A percentile compares a stretch with the other conserved stretches of the same genome.
Evolutionary conservation across 2,329 filamentous ascomycete genomes (phyloP).

Genomic region (Nemania bipapillata): DNA sequence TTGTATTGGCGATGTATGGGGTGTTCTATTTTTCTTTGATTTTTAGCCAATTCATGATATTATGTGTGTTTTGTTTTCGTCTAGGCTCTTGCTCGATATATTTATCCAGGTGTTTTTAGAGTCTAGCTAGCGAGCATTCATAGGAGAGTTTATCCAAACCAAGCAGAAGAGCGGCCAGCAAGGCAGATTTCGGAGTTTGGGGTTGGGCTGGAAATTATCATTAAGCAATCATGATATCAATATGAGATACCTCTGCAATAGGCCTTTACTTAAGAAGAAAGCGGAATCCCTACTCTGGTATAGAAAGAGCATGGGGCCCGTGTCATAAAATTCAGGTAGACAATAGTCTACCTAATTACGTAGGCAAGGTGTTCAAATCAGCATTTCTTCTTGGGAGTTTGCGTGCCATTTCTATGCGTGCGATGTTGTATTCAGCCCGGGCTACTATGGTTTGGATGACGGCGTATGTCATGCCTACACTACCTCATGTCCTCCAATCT

Average conservation of each 20-base stretch:
- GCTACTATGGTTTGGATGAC: not conserved
- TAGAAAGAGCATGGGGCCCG: not conserved
- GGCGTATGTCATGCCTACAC: not conserved
- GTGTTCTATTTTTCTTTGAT: not conserved
- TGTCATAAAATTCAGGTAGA: not conserved
- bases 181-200: not conserved
- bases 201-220: not conserved
- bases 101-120: not conserved
- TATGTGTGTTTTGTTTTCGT: not conserved
- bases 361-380: not conserved
- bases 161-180: not conserved
- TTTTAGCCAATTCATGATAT: not conserved
- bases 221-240: not conserved
- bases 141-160: not conserved
- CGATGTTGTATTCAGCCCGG: not conserved
- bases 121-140: not conserved
- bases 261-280: not conserved
- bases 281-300: not conserved
- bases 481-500: not conserved
- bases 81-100: not conserved
- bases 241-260: conserved; percentile 1
- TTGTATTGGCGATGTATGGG: not conserved
- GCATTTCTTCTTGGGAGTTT: not conserved
- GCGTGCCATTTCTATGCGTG: not conserved
- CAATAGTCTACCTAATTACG: not conserved